Evolutionary conservation across 176 grass and related monocot species (phyloP).

Genomic region (Aegilops bicornis): DNA sequence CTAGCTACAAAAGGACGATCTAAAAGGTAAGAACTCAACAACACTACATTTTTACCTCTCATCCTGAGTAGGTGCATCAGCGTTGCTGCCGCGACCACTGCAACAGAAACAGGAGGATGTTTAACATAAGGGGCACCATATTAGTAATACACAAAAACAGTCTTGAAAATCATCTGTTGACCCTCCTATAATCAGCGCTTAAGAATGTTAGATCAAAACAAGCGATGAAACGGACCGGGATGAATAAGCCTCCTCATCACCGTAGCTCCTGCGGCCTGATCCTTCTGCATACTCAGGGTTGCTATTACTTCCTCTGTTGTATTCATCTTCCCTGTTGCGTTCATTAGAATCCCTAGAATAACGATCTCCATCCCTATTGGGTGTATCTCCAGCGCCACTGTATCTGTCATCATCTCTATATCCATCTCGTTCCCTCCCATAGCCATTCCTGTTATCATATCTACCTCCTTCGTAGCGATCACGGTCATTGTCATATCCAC

Average conservation of each 20-base stretch:
- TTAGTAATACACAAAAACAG: constrained; percentile 2
- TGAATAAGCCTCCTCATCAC: constrained; percentile 83
- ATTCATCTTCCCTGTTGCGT: constrained; percentile 77
- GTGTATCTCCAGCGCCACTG: constrained; percentile 57
- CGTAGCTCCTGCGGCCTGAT: constrained; percentile 68
- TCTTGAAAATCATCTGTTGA: background rate
- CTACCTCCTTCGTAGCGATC: constrained; percentile 65
- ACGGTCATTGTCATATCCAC: constrained; percentile 79
- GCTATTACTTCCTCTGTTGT: constrained; percentile 54
- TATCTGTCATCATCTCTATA: constrained; percentile 83
- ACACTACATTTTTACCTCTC: constrained; percentile 56
- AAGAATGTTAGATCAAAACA: constrained; percentile 10
- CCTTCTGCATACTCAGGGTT: constrained; percentile 75
- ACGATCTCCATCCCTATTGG: constrained; percentile 72
- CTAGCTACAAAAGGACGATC: constrained; percentile 4
- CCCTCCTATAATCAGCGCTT: background rate
- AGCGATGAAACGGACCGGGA: constrained; percentile 46
- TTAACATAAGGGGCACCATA: background rate
- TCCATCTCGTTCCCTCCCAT: constrained; percentile 82
- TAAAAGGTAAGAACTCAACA: constrained; percentile 13
- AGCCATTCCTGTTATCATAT: constrained; percentile 71
- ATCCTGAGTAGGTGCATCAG: constrained; percentile 59
- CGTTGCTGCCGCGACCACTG: constrained; percentile 66
- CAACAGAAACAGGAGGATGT: constrained; percentile 22
- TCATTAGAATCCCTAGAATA: constrained; percentile 86